A percentile compares a stretch with the other conserved stretches of the same genome.
phyloP scores from a whole-genome alignment of 164 flowering plant species.

The Umbilicus rupestris region DNA sequence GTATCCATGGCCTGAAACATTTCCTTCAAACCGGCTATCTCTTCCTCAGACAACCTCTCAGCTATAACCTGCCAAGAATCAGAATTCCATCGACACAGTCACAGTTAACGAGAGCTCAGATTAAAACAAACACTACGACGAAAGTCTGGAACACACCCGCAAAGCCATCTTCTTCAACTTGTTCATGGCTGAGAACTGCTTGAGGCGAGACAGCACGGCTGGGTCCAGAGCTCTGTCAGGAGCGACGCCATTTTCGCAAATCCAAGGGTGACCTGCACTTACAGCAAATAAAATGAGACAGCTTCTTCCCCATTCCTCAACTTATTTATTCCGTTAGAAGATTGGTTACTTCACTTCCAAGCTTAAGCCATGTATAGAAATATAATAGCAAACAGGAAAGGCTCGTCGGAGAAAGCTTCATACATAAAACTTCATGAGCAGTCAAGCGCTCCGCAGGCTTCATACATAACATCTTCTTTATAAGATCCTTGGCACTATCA shows the following conservation, averaged over 20 bases:
- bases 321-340: too few species aligned
- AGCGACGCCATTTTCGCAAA: constrained; percentile 79
- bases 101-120: neutral
- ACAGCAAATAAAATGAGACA: neutral
- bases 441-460: constrained; percentile 68
- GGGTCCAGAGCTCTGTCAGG: constrained; percentile 90
- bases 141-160: constrained; percentile 43
- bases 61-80: constrained; percentile 60
- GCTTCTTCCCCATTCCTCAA: too few species aligned
- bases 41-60: constrained; percentile 96
- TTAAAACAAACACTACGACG: neutral
- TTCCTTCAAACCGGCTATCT: constrained; percentile 91
- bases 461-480: constrained; percentile 77
- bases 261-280: neutral
- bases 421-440: constrained; percentile 96
- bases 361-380: too few species aligned
- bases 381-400: neutral
- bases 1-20: constrained; percentile 95
- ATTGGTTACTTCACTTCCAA: too few species aligned
- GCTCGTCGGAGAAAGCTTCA: constrained; percentile 15
- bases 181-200: constrained; percentile 97
- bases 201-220: constrained; percentile 95
- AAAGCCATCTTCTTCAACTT: constrained; percentile 98
- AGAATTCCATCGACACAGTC: neutral
- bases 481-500: constrained; percentile 94